A percentile compares a stretch with the other conserved stretches of the same genome.
phyloP scores from a whole-genome alignment of 2,329 filamentous ascomycete species.

The Westerdykella aurantiaca region DNA sequence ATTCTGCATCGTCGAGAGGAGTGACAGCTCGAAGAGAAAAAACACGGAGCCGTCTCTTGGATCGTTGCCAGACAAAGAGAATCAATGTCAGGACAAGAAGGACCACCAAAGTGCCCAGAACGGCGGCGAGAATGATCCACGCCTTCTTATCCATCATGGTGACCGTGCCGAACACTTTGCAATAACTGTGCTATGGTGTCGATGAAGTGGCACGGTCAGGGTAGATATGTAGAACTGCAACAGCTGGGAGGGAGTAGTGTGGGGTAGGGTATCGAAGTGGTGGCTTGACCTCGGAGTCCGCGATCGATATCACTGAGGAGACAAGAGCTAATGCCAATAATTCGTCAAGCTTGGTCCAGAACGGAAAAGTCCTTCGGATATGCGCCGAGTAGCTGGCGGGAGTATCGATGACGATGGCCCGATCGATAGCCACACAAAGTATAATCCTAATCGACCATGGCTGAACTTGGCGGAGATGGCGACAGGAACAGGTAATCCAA shows the following conservation, averaged over 20 bases:
- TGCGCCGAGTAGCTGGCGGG: background rate
- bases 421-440: conserved; percentile 14
- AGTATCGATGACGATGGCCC: conserved; percentile 2
- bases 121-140: conserved; percentile 34
- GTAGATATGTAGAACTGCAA: too few species aligned
- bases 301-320: too few species aligned
- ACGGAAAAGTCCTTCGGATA: background rate
- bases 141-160: conserved; percentile 29
- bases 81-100: conserved; percentile 20
- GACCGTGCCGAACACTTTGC: background rate
- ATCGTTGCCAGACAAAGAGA: conserved; percentile 31
- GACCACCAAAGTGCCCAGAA: conserved; percentile 31
- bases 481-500: conserved; percentile 1
- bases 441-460: conserved; percentile 23
- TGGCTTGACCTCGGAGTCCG: too few species aligned
- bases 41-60: conserved; percentile 28
- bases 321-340: too few species aligned
- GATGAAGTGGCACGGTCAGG: too few species aligned
- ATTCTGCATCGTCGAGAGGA: conserved; percentile 37
- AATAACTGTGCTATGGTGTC: too few species aligned
- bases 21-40: conserved; percentile 36
- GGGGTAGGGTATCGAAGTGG: too few species aligned
- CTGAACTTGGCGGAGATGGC: conserved; percentile 9
- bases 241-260: too few species aligned
- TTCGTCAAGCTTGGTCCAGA: background rate